These are phyloP conservation scores for Thraustotheca clavata DNA, from an alignment of 352 stramenopile genomes.

Conservation along the genomic window DNA sequence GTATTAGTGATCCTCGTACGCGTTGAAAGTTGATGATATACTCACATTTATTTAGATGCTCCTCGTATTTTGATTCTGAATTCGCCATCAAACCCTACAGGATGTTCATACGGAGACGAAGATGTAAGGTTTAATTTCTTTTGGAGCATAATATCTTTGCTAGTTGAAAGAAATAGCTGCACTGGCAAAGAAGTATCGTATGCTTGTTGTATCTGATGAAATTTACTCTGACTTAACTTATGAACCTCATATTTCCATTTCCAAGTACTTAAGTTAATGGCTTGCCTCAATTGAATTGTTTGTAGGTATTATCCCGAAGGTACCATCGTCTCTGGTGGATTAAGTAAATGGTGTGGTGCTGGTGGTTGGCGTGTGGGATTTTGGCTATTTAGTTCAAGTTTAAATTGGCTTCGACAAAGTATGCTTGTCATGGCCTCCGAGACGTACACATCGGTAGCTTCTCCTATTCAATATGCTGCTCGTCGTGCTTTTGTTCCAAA, in stretches of 20 bases:
- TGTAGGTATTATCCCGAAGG: constrained; percentile 65
- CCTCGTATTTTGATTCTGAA: constrained; percentile 82
- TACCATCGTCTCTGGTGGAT: constrained; percentile 77
- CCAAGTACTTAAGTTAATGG: constrained; percentile 24
- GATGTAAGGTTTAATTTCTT: constrained; percentile 33
- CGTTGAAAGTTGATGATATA: not conserved
- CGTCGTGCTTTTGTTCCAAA: constrained; percentile 63
- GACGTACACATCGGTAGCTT: constrained; percentile 81
- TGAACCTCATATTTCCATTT: constrained; percentile 70
- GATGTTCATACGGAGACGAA: constrained; percentile 66
- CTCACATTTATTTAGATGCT: constrained; percentile 35
- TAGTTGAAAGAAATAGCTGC: constrained; percentile 56
- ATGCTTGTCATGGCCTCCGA: constrained; percentile 87
- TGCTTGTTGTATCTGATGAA: constrained; percentile 85
- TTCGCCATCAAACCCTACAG: constrained; percentile 77
- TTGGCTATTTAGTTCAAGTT: constrained; percentile 69
- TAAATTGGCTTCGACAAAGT: constrained; percentile 73
- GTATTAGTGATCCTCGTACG: constrained; percentile 65
- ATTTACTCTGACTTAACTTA: constrained; percentile 84
- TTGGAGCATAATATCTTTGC: not conserved
- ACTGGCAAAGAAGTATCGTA: constrained; percentile 72
- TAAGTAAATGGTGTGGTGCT: constrained; percentile 84
- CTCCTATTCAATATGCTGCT: constrained; percentile 78
- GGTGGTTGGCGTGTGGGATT: constrained; percentile 84
- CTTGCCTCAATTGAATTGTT: not conserved